These are phyloP conservation scores for Orbilia brochopaga DNA, from an alignment of 2,329 filamentous ascomycete species.

Conservation along the genomic window DNA sequence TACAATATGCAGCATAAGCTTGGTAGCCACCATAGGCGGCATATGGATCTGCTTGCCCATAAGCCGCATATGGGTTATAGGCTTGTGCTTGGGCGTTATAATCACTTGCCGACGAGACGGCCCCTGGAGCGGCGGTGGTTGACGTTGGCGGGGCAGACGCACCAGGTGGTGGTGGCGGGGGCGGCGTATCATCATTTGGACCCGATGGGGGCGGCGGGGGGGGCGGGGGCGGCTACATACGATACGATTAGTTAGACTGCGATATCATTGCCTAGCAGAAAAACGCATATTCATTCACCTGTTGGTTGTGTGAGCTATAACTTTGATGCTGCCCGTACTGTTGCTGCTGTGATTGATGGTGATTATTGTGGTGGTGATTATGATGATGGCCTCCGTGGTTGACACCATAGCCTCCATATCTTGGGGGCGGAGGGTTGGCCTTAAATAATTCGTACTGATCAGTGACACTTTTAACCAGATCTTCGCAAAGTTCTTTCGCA, in stretches of 20 bases:
- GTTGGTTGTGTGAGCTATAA: conserved; percentile 56
- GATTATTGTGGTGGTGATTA: conserved; percentile 57
- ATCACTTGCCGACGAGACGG: conserved; percentile 64
- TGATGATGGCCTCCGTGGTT: conserved; percentile 59
- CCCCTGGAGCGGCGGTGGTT: conserved; percentile 60
- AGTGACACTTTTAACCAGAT: conserved; percentile 83
- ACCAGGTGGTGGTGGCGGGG: conserved; percentile 56
- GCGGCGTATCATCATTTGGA: conserved; percentile 56
- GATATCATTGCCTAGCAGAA: not conserved
- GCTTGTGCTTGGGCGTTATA: conserved; percentile 69
- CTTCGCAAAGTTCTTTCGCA: conserved; percentile 86
- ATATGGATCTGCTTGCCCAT: conserved; percentile 77
- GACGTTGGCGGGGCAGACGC: conserved; percentile 54
- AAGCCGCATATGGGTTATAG: conserved; percentile 58
- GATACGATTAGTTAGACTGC: conserved; percentile 29
- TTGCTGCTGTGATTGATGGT: conserved; percentile 57
- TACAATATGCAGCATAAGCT: conserved; percentile 67
- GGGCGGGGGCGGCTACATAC: conserved; percentile 53
- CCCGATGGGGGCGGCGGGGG: conserved; percentile 53
- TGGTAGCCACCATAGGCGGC: conserved; percentile 88
- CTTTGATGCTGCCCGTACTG: conserved; percentile 59
- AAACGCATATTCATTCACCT: conserved; percentile 13
- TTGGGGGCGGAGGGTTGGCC: conserved; percentile 71
- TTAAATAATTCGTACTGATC: conserved; percentile 93
- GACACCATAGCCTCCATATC: conserved; percentile 65